Percentiles rank a stretch among this genome's conserved stretches.
These are phyloP conservation scores for Geotrichum bryndzae DNA, from an alignment of 1,139 yeast species.

Conservation along the genomic window DNA sequence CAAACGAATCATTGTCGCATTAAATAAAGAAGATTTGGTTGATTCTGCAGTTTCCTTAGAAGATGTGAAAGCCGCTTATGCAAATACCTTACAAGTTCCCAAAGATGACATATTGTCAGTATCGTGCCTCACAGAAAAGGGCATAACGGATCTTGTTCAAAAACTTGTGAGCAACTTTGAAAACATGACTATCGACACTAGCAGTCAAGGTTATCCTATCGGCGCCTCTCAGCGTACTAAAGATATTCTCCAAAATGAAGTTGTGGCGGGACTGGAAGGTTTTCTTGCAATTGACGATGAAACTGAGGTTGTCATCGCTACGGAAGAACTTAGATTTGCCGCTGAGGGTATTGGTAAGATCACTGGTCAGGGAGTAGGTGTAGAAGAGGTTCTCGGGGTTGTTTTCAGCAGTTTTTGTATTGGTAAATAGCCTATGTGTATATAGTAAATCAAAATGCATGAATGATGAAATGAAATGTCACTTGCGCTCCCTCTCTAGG, in stretches of 20 bases:
- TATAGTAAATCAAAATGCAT: background rate
- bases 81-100: conserved; percentile 30
- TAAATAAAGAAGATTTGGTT: conserved; percentile 34
- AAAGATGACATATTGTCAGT: conserved; percentile 41
- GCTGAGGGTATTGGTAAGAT: conserved; percentile 87
- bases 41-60: conserved; percentile 10
- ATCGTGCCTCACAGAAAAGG: conserved; percentile 58
- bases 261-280: conserved; percentile 61
- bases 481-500: conserved; percentile 56
- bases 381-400: conserved; percentile 86
- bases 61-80: conserved; percentile 14
- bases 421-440: conserved; percentile 53
- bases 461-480: background rate
- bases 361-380: conserved; percentile 82
- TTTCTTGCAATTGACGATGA: conserved; percentile 46
- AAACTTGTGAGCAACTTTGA: conserved; percentile 44
- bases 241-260: conserved; percentile 68
- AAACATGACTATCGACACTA: conserved; percentile 29
- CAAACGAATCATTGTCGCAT: conserved; percentile 28
- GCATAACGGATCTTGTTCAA: conserved; percentile 46
- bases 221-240: conserved; percentile 68
- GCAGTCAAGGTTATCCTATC: conserved; percentile 29
- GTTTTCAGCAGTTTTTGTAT: conserved; percentile 90
- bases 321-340: conserved; percentile 68
- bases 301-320: conserved; percentile 74